Evolutionary conservation across 495 filamentous ascomycete species (phyloP), one percentile per base, ranked within the genome.

Genomic region (Lasiosphaeris hirsuta): DNA sequence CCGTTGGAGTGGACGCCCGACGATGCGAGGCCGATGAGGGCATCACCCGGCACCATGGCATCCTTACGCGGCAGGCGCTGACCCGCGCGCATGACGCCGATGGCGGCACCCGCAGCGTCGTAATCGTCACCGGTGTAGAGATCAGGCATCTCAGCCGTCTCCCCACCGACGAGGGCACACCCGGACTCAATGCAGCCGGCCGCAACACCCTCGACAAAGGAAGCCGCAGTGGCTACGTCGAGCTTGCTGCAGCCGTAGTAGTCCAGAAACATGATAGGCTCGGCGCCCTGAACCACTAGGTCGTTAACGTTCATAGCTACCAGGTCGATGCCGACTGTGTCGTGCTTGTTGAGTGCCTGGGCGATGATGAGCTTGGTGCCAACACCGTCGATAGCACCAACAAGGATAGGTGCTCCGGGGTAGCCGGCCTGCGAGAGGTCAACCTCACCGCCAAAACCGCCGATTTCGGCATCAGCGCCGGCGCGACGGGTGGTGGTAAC

Each of bases 281-380:
- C 87, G 1, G 94, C 94, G 49, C 94, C 94, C 72, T 97, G 92
- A 11, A 96, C 94, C 43, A 97, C 86, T 0, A 97, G 81, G 72
- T 97, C 94, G 72, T 98, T 97, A 67, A 96, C 94, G 70, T 95
- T 96, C 95, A 97, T 97, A 60, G 94, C 94, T 2, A 97, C 95
- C 10, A 98, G 82, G 69, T 98, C 94, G 64, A 97, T 90, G 60
- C 90, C 93, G 10, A 97, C 91, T 5, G 90, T 96, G 72, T 90
- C 85, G 74, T 96, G 92, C 74, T 96, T 90, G 51, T 84, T 80
- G 65, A 93, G 87, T 4, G 85, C 83, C 66, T 94, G 91, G 7
- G 94, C 95, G 63, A 97, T 89, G 76, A 92, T 93, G 59, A 97
- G 85, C 76, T 97, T 97, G 33, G 94, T 98, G 40, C 94, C 94